Evolutionary conservation across 306 rosid species (phyloP).

Genomic region (Quercus parvula): DNA sequence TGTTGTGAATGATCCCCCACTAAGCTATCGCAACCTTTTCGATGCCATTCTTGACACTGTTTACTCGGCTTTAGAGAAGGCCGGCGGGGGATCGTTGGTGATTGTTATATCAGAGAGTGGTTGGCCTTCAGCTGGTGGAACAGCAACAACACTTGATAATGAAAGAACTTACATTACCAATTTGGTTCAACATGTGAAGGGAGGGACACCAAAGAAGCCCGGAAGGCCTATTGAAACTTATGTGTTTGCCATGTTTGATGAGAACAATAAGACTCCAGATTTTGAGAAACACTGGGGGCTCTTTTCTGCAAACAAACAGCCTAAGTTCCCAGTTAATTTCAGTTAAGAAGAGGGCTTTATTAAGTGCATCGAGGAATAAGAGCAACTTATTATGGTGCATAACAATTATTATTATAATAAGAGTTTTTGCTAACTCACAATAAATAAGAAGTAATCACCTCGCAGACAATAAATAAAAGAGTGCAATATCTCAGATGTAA

Average conservation of each 20-base stretch:
- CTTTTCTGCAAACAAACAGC: slow-evolving; percentile 28
- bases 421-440: too few species aligned
- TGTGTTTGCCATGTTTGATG: slow-evolving; percentile 40
- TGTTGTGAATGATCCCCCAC: slow-evolving; percentile 29
- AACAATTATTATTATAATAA: too few species aligned
- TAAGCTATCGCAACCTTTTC: slow-evolving; percentile 33
- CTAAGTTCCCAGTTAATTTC: slow-evolving; percentile 20
- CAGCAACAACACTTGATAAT: slow-evolving; percentile 26
- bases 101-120: slow-evolving; percentile 47
- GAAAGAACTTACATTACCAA: slow-evolving; percentile 40
- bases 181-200: slow-evolving; percentile 31
- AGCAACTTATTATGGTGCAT: too few species aligned
- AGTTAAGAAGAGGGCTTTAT: not conserved
- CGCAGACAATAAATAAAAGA: too few species aligned
- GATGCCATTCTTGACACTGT: slow-evolving; percentile 35
- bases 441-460: too few species aligned
- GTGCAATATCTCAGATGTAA: too few species aligned
- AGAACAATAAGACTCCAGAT: slow-evolving; percentile 10
- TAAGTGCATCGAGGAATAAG: too few species aligned
- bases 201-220: slow-evolving; percentile 39
- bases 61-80: slow-evolving; percentile 40
- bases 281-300: slow-evolving; percentile 35
- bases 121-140: slow-evolving; percentile 51
- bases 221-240: slow-evolving; percentile 27
- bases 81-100: slow-evolving; percentile 22